phyloP scores from a whole-genome alignment of 805 yeast genomes.

The Wickerhamiella kazuoi region DNA sequence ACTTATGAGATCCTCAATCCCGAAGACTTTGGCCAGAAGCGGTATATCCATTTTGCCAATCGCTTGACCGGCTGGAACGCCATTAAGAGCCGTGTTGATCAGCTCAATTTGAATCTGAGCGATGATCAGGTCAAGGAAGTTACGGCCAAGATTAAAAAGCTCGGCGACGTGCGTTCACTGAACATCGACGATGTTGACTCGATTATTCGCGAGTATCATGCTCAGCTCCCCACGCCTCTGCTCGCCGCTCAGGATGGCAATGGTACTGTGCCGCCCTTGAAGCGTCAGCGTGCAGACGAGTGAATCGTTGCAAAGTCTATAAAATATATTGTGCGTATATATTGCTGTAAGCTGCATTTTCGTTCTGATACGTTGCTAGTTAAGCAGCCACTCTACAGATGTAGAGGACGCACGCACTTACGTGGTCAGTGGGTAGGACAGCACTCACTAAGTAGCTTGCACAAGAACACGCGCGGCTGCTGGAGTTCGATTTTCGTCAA shows the following conservation, averaged over 20 bases:
- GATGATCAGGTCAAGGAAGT: conserved; percentile 94
- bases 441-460: no score
- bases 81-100: conserved; percentile 94
- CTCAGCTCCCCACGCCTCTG: conserved; percentile 27
- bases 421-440: no score
- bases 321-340: no score
- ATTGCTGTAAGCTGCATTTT: no score
- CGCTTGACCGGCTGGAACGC: conserved; percentile 99
- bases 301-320: no score
- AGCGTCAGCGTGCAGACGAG: conserved; percentile 19
- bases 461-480: no score
- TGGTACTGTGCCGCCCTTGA: conserved; percentile 16
- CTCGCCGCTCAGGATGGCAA: conserved; percentile 10
- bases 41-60: conserved; percentile 96
- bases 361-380: no score
- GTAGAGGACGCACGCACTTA: no score
- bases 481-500: no score
- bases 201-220: conserved; percentile 84
- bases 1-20: conserved; percentile 97
- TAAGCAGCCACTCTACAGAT: no score
- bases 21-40: conserved; percentile 81
- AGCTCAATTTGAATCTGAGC: conserved; percentile 70
- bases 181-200: conserved; percentile 96
- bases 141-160: conserved; percentile 75
- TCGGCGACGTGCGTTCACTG: conserved; percentile 89